These are phyloP conservation scores for Gentiana dahurica DNA, from an alignment of 257 asterid genomes.

Conservation along the genomic window DNA sequence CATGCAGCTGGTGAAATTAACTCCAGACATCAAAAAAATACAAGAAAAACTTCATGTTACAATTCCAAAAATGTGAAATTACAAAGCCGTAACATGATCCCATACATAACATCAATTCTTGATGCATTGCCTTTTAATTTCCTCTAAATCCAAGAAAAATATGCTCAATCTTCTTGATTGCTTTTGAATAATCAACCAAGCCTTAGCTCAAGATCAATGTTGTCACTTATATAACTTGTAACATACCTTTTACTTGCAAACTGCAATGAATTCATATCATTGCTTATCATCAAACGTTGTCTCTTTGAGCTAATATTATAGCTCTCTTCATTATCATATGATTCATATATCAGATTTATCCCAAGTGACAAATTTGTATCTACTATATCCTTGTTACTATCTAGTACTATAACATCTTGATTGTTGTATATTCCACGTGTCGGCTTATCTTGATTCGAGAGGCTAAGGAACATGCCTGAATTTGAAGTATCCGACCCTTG, in stretches of 20 bases:
- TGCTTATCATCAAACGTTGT: constrained; percentile 12
- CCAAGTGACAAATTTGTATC: constrained; percentile 20
- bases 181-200: constrained; percentile 21
- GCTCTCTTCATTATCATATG: not conserved
- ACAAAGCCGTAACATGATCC: too few species aligned
- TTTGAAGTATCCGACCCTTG: too few species aligned
- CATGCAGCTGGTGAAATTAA: too few species aligned
- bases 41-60: too few species aligned
- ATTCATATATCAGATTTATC: not conserved
- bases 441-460: too few species aligned
- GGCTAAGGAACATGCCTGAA: too few species aligned
- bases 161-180: too few species aligned
- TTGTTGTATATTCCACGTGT: not conserved
- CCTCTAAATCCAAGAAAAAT: too few species aligned
- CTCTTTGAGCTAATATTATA: constrained; percentile 18
- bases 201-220: constrained; percentile 74
- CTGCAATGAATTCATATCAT: constrained; percentile 3
- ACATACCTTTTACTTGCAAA: constrained; percentile 13
- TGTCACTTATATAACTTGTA: constrained; percentile 18
- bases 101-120: too few species aligned
- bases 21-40: too few species aligned
- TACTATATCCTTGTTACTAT: not conserved
- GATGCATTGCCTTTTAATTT: too few species aligned
- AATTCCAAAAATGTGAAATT: too few species aligned
- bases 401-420: not conserved